phyloP scores from a whole-genome alignment of 805 yeast species.

The Ogataea populi-albae region DNA sequence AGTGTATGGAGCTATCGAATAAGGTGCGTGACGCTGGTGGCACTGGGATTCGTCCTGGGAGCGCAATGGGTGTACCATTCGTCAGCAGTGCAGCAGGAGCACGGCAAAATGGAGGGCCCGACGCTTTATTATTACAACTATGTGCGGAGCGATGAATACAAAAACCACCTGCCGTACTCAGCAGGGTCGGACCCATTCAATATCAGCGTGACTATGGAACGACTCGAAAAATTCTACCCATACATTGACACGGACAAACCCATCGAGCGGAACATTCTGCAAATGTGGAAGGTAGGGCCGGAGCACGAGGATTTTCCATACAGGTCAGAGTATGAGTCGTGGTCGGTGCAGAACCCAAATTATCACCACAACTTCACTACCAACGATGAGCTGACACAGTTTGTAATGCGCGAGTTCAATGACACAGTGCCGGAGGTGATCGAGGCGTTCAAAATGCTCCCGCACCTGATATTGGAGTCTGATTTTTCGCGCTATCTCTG shows the following conservation, averaged over 20 bases:
- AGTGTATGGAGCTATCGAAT: too few species aligned
- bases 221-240: slow-evolving; percentile 9
- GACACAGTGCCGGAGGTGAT: slow-evolving; percentile 41
- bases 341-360: slow-evolving; percentile 17
- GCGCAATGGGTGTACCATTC: slow-evolving; percentile 2
- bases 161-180: slow-evolving; percentile 7
- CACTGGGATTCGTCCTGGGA: slow-evolving; percentile 8
- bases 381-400: slow-evolving; percentile 8
- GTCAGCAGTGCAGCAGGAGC: slow-evolving; percentile 3
- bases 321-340: slow-evolving; percentile 7
- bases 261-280: slow-evolving; percentile 20
- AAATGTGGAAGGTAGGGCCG: slow-evolving; percentile 21
- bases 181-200: slow-evolving; percentile 16
- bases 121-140: slow-evolving; percentile 8
- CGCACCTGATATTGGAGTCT: slow-evolving; percentile 44
- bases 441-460: slow-evolving; percentile 44
- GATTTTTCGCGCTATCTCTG: slow-evolving; percentile 52
- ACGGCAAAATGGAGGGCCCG: slow-evolving; percentile 3
- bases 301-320: slow-evolving; percentile 13
- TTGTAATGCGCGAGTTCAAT: slow-evolving; percentile 13
- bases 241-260: slow-evolving; percentile 7
- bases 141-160: slow-evolving; percentile 7
- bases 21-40: too few species aligned
- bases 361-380: slow-evolving; percentile 14
- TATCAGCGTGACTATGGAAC: slow-evolving; percentile 8